Evolutionary conservation across 2,329 filamentous ascomycete genomes (phyloP), one percentile per base, ranked within the genome.

Genomic region (Fusarium sp.): DNA sequence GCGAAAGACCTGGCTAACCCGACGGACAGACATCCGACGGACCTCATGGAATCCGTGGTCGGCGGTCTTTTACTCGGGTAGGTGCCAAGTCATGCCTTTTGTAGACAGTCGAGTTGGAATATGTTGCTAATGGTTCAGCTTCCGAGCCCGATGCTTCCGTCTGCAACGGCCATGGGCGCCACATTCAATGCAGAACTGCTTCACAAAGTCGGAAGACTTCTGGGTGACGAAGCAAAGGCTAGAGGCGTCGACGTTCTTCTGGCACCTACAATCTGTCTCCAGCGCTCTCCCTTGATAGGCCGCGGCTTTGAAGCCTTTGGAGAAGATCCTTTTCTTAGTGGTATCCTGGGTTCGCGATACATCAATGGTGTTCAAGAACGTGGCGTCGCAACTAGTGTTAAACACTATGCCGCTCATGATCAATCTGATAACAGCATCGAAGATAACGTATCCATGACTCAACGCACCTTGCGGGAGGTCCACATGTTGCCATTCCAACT

Each of bases 231-330:
- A 57, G 75, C 79, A 0, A 77, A 73, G 9, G 69, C 62, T 55
- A 94, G 94, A 80, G 92, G 92, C 56, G 87, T 92, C 7, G 91
- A 94, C 74, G 87, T 93, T 11, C 87, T 92, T 71, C 85, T 78
- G 1, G 76, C 75, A 0, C 76, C 76, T 2, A 78, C 76, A 1
- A 62, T 86, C 42, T 85, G 81, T 72, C 81, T 84, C n/a, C 83
- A 84, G 42, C 80, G 83, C 31, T 83, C 81, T 4, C 83, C 83
- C 0, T 72, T 85, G 6, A 83, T 83, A 5, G 83, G 83, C n/a
- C 79, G 83, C 46, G 83, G 83, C 17, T 84, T 84, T 49, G 83
- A 85, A 66, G 82, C 80, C 31, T 81, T 84, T 42, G 81, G 80
- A 12, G 81, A 85, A 59, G 83, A 85, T 67, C 83, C 83, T 6